phyloP scores from a whole-genome alignment of 2,329 filamentous ascomycete species.

The Ophiostoma himal-ulmi region DNA sequence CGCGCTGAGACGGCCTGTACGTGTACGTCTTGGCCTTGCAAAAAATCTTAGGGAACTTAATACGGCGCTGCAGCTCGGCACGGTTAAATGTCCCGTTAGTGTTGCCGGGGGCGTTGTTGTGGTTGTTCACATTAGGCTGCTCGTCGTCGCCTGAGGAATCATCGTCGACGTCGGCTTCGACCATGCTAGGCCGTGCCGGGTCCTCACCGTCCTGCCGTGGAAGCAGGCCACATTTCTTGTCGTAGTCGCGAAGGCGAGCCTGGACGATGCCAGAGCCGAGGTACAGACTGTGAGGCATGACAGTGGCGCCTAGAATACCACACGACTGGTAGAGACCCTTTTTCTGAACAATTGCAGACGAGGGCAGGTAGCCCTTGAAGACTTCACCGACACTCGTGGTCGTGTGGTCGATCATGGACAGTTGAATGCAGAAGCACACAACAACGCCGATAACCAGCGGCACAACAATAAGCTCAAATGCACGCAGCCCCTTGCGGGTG shows the following conservation, averaged over 20 bases:
- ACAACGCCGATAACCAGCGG: constrained; percentile 62
- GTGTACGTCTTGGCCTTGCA: constrained; percentile 41
- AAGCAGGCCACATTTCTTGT: constrained; percentile 50
- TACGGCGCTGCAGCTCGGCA: not conserved
- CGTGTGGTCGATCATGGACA: constrained; percentile 55
- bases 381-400: constrained; percentile 50
- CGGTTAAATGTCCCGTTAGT: not conserved
- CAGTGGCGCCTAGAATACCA: constrained; percentile 70
- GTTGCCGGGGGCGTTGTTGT: constrained; percentile 16
- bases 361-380: constrained; percentile 61
- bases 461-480: constrained; percentile 61
- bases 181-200: too few species aligned
- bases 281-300: constrained; percentile 65
- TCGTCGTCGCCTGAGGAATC: constrained; percentile 26
- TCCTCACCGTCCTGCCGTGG: constrained; percentile 28
- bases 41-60: not conserved
- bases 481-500: constrained; percentile 51
- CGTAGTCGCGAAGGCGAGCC: constrained; percentile 58
- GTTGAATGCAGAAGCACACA: constrained; percentile 64
- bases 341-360: constrained; percentile 50
- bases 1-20: constrained; percentile 65
- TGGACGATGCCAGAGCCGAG: constrained; percentile 66
- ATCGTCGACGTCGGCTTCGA: constrained; percentile 28
- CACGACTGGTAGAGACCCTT: constrained; percentile 62
- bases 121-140: constrained; percentile 21